Conservation (phyloP, 1,139 yeast genomes). For the Eremothecium gossypii region DNA sequence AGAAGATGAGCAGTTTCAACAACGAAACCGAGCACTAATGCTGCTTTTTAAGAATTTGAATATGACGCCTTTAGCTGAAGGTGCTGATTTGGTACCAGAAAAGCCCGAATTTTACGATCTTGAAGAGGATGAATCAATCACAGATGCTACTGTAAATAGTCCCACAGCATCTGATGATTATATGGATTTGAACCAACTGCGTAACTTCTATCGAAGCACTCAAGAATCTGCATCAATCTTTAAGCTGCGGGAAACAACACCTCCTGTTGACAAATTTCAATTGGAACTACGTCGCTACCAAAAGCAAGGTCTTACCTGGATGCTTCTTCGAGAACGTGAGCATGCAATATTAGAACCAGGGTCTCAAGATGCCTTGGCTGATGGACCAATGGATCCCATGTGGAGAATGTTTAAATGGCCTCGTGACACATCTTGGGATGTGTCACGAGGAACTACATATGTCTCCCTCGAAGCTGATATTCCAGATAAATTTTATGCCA, state of each 20-base stretch:
- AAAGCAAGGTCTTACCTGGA: constrained; percentile 75
- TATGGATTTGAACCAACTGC: constrained; percentile 57
- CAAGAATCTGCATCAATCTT: constrained; percentile 41
- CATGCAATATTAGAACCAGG: constrained; percentile 28
- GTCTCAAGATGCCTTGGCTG: constrained; percentile 19
- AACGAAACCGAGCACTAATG: constrained; percentile 49
- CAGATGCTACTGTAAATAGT: constrained; percentile 11
- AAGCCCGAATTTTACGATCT: constrained; percentile 29
- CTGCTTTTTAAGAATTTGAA: constrained; percentile 46
- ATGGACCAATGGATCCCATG: constrained; percentile 65
- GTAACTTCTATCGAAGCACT: constrained; percentile 61
- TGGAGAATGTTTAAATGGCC: constrained; percentile 86
- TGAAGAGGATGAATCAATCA: constrained; percentile 16
- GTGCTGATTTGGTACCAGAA: constrained; percentile 16
- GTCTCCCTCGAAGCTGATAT: constrained; percentile 9
- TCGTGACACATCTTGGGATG: constrained; percentile 33
- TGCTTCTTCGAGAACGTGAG: constrained; percentile 59
- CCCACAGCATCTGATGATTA: constrained; percentile 34
- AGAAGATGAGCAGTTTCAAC: constrained; percentile 34
- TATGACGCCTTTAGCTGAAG: constrained; percentile 26
- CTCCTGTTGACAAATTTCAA: constrained; percentile 46
- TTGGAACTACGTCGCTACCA: constrained; percentile 62
- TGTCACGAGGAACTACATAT: constrained; percentile 16
- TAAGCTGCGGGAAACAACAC: constrained; percentile 54
- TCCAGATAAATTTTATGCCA: constrained; percentile 53